Evolutionary conservation across 164 flowering plant genomes (phyloP), one percentile per base, ranked within the genome.

Genomic region (Piper longum): DNA sequence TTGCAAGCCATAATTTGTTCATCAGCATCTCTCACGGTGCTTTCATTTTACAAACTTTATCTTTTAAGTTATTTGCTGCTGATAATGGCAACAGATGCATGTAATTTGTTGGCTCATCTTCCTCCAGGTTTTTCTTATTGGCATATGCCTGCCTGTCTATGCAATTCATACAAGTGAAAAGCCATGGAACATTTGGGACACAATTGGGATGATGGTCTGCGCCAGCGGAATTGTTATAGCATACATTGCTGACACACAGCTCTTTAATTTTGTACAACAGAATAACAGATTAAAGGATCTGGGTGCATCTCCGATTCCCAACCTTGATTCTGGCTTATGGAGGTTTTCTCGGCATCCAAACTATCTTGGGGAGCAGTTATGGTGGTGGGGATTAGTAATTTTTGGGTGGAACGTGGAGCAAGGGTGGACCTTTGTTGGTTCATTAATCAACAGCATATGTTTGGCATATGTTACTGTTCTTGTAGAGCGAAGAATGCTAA

Each of bases 311-410:
- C 18, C 64, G 39, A 75, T 83, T 59, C 76, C 74, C 41, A 80
- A 62, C 70, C 88, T 92, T 63, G 89, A 89, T 17, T 60, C 66
- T 60, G 97, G 98, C 39, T 66, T 92, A 59, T 92, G 98, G 98
- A 59, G 65, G 16, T 92, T 85, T 68, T 92, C 91, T 0, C 75
- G 98, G 16, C 98, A 88, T 70, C 98, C 98, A 1, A 92, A 92
- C 74, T 92, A 92, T 76, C 81, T 92, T 59, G 98, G 98, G 16
- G 98, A 92, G 84, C 98, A 89, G 68, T 67, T 92, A 61, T 92
- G 98, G 98, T 92, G 98, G 98, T 92, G 98, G 98, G 98, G 98
- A 52, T 70, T 92, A 55, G 88, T 66, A 39, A 62, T 89, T 26
- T 86, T 83, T 67, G 88, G 81, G 16, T 89, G 93, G 88, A 88